Conservation (phyloP, 2,329 filamentous ascomycete genomes). For the Didymella pinodella region DNA sequence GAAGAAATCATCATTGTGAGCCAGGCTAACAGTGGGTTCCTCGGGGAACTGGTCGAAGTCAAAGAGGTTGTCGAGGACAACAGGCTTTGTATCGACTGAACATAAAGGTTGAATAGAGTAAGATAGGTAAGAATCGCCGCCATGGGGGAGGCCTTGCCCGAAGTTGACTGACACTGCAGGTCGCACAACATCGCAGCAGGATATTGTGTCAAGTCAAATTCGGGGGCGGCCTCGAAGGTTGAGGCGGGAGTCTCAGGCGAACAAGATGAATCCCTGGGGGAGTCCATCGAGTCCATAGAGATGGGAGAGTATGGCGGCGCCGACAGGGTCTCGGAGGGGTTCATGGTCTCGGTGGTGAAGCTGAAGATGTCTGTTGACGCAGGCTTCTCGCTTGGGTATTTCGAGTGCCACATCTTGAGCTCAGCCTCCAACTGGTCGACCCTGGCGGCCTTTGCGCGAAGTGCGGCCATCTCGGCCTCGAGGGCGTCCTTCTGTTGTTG, state of each 20-base stretch:
- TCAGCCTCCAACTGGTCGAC: slow-evolving; percentile 61
- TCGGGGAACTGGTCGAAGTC: slow-evolving; percentile 53
- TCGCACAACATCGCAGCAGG: slow-evolving; percentile 99
- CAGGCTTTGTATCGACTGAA: slow-evolving; percentile 51
- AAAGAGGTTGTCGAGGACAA: slow-evolving; percentile 46
- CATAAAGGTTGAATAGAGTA: slow-evolving; percentile 47
- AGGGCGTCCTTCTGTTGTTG: slow-evolving; percentile 69
- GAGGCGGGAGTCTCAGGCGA: slow-evolving; percentile 52
- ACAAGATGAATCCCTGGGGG: slow-evolving; percentile 49
- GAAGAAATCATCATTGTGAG: slow-evolving; percentile 49
- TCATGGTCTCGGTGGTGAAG: slow-evolving; percentile 43
- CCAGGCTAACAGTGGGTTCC: slow-evolving; percentile 42
- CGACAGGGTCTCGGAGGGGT: slow-evolving; percentile 46
- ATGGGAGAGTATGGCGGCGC: slow-evolving; percentile 47
- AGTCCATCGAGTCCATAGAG: slow-evolving; percentile 52
- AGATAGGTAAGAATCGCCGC: slow-evolving; percentile 48
- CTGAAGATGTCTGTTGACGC: slow-evolving; percentile 30
- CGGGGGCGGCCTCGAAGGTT: slow-evolving; percentile 56
- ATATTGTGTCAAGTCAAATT: slow-evolving; percentile 99
- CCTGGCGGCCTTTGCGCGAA: slow-evolving; percentile 58
- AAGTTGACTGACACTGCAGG: slow-evolving; percentile 98
- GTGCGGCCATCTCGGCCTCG: slow-evolving; percentile 69
- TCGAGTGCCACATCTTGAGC: slow-evolving; percentile 50
- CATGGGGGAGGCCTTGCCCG: slow-evolving; percentile 39
- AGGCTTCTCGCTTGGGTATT: slow-evolving; percentile 43